These are phyloP conservation scores for Mucor racemosus DNA, from an alignment of 371 early-diverging fungal species.

Conservation along the genomic window DNA sequence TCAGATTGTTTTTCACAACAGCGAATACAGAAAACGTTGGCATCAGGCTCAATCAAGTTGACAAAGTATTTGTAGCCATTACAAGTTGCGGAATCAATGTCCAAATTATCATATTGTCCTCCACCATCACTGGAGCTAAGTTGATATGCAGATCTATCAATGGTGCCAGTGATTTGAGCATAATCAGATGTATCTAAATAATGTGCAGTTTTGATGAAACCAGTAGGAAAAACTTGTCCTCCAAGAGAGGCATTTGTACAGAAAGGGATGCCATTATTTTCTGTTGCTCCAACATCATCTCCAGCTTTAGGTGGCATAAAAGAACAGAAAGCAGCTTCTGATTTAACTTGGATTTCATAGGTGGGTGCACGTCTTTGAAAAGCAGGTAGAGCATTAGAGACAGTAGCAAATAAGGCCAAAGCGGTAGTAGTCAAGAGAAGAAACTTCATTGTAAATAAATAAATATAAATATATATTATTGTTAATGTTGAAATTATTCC, in stretches of 20 bases:
- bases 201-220: constrained; percentile 41
- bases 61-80: constrained; percentile 49
- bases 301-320: constrained; percentile 48
- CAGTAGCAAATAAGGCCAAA: background rate
- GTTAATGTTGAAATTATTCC: too few relatives aligned
- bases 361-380: background rate
- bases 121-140: constrained; percentile 37
- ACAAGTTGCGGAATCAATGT: constrained; percentile 29
- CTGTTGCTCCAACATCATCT: constrained; percentile 38
- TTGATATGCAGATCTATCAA: constrained; percentile 25
- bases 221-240: constrained; percentile 35
- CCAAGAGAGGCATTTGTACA: constrained; percentile 34
- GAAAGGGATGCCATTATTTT: constrained; percentile 41
- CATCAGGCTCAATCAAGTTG: constrained; percentile 45
- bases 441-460: background rate
- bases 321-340: constrained; percentile 33
- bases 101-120: constrained; percentile 49
- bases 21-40: constrained; percentile 44
- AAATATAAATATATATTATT: background rate
- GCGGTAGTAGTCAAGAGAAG: background rate
- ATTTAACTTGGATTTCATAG: constrained; percentile 24
- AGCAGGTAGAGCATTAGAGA: background rate
- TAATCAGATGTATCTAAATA: constrained; percentile 25
- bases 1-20: constrained; percentile 23
- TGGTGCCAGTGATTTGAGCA: constrained; percentile 49